Evolutionary conservation across 1,284 basidiomycete species (phyloP).

Genomic region (Apiotrichum montevideense): DNA sequence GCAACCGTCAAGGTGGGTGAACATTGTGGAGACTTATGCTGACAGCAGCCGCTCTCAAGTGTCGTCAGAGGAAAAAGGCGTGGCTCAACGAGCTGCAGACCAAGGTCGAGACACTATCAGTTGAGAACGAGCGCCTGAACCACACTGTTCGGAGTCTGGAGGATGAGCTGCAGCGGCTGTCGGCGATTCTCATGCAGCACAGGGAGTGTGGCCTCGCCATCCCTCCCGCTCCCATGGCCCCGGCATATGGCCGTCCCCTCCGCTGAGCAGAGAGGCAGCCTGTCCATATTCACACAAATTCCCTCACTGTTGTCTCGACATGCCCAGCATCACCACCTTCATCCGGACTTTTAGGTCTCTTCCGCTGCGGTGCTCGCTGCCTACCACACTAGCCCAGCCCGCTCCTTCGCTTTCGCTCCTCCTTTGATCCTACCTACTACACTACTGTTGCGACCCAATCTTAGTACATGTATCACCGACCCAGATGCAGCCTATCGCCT

Average conservation of each 20-base stretch:
- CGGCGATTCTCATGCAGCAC: slow-evolving; percentile 46
- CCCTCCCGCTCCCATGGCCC: slow-evolving; percentile 11
- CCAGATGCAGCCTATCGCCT: slow-evolving; percentile 5
- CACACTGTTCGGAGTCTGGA: slow-evolving; percentile 51
- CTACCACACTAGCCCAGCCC: background rate
- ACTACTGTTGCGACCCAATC: background rate
- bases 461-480: slow-evolving; percentile 11
- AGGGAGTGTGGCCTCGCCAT: slow-evolving; percentile 41
- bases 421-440: slow-evolving; percentile 1
- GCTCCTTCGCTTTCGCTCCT: slow-evolving; percentile 14
- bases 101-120: slow-evolving; percentile 81
- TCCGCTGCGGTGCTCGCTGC: background rate
- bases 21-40: background rate
- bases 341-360: background rate
- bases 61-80: slow-evolving; percentile 96
- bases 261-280: slow-evolving; percentile 2
- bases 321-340: background rate
- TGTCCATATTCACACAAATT: background rate
- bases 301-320: background rate
- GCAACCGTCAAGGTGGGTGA: slow-evolving; percentile 79
- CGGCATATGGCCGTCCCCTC: slow-evolving; percentile 17
- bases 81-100: slow-evolving; percentile 90
- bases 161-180: slow-evolving; percentile 56
- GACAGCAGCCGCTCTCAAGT: slow-evolving; percentile 82
- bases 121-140: slow-evolving; percentile 88